These are phyloP conservation scores for Bipolaris bicolor DNA, from an alignment of 2,329 filamentous ascomycete species.

Conservation along the genomic window DNA sequence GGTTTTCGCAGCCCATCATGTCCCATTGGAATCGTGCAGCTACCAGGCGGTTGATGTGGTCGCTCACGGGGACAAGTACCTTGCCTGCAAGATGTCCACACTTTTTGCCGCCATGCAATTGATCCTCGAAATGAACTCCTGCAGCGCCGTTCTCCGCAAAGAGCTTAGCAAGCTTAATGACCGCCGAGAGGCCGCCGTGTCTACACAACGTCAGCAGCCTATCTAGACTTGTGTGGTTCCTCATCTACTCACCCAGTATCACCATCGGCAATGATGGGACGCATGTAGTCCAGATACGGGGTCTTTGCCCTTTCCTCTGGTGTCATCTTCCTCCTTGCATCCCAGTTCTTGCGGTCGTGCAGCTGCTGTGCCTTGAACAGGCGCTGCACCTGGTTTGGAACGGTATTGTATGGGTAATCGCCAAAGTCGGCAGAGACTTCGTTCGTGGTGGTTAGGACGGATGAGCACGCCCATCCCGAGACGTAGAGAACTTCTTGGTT, in stretches of 20 bases:
- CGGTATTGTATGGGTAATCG: slow-evolving; percentile 98
- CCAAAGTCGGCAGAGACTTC: slow-evolving; percentile 98
- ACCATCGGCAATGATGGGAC: slow-evolving; percentile 94
- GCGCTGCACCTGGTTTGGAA: slow-evolving; percentile 96
- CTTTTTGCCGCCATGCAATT: slow-evolving; percentile 97
- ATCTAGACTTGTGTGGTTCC: accelerated
- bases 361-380: slow-evolving; percentile 95
- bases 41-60: slow-evolving; percentile 94
- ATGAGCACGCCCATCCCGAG: slow-evolving; percentile 97
- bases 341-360: slow-evolving; percentile 96
- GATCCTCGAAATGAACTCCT: slow-evolving; percentile 96
- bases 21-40: slow-evolving; percentile 98
- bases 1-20: slow-evolving; percentile 93
- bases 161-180: slow-evolving; percentile 94
- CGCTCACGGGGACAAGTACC: slow-evolving; percentile 88
- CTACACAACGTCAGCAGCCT: slow-evolving; percentile 51
- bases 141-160: slow-evolving; percentile 97
- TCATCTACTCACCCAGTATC: slow-evolving; percentile 72
- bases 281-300: slow-evolving; percentile 88
- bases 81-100: slow-evolving; percentile 97
- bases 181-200: slow-evolving; percentile 89
- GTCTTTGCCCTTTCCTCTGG: slow-evolving; percentile 73
- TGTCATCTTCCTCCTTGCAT: slow-evolving; percentile 78
- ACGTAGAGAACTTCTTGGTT: slow-evolving; percentile 97
- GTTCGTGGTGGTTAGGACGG: slow-evolving; percentile 89